These are phyloP conservation scores for Hyaloscypha finlandica DNA, from an alignment of 495 filamentous ascomycete genomes.

Conservation along the genomic window DNA sequence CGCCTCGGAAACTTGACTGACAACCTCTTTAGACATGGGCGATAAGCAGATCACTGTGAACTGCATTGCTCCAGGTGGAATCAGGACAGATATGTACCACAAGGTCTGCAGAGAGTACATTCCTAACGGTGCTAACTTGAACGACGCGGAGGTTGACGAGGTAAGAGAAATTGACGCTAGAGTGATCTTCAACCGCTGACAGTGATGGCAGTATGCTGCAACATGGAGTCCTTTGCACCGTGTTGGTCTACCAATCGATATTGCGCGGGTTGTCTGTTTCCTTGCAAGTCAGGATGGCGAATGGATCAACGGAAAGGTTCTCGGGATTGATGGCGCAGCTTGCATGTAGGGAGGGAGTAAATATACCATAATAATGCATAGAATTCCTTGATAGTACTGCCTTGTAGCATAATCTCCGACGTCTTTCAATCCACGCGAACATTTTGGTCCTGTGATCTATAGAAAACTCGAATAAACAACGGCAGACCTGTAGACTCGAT, in stretches of 20 bases:
- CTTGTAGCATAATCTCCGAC: neutral
- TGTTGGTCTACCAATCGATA: conserved; percentile 59
- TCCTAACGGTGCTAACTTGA: conserved; percentile 47
- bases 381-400: neutral
- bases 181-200: neutral
- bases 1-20: neutral
- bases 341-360: conserved; percentile 19
- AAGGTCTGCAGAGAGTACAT: conserved; percentile 67
- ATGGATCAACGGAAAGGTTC: conserved; percentile 59
- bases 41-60: conserved; percentile 78
- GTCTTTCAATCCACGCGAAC: neutral
- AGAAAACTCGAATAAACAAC: too few relatives aligned
- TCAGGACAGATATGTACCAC: conserved; percentile 80
- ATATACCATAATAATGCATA: neutral
- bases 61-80: conserved; percentile 70
- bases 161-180: conserved; percentile 25
- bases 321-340: conserved; percentile 30
- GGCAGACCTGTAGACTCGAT: too few relatives aligned
- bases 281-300: conserved; percentile 57
- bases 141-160: conserved; percentile 45
- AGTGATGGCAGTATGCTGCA: conserved; percentile 15
- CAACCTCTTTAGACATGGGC: conserved; percentile 58
- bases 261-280: conserved; percentile 46
- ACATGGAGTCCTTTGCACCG: conserved; percentile 49
- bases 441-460: neutral